Base-by-base conservation (phyloP, 225 moss, liverwort and hornwort genomes). In the Sphagnum contortum region DNA sequence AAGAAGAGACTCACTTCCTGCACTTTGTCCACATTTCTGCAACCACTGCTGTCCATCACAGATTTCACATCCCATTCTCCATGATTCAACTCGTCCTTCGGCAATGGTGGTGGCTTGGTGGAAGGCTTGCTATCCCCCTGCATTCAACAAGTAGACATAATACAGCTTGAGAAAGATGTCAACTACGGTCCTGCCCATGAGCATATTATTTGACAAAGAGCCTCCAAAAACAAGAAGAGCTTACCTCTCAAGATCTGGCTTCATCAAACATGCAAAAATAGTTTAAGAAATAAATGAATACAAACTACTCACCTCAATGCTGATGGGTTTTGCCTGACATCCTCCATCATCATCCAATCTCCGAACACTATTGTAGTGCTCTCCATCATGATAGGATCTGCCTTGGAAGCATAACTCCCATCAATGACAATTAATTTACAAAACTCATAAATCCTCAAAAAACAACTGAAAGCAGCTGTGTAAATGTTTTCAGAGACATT, bases 281-380 rank as follows among this genome's bases (percentile, higher is more conserved):
- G 61, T 44, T 62, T 3, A 3, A 29, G 11, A 48, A 48, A 0
- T 3, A 45, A 45, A 48, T 45, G 10, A 4, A 62, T 3, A 8
- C 12, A 10, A 57, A 53, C 63, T 50, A 50, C 80, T 64, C 50
- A 98, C 96, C 87, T 91, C 87, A 52, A 93, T 79, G 58, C 72
- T 74, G 75, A 91, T 88, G 64, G 88, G 81, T 57, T 68, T 68
- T 29, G 91, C 88, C 61, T 90, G 88, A 46, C 93, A 92, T 58
- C 66, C 57, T 68, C 96, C 83, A 72, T 73, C 65, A 80, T 98
- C 96, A 64, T 87, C 88, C 62, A 81, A 65, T 60, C 73, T 73
- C 61, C 96, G 88, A 48, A 98, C 96, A 80, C 96, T 93, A 65
- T 98, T 98, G 74, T 98, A 98, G 79, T 98, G 96, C 73, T 98